Conservation (phyloP, 768 basidiomycete genomes). For the Scleroderma bovista region DNA sequence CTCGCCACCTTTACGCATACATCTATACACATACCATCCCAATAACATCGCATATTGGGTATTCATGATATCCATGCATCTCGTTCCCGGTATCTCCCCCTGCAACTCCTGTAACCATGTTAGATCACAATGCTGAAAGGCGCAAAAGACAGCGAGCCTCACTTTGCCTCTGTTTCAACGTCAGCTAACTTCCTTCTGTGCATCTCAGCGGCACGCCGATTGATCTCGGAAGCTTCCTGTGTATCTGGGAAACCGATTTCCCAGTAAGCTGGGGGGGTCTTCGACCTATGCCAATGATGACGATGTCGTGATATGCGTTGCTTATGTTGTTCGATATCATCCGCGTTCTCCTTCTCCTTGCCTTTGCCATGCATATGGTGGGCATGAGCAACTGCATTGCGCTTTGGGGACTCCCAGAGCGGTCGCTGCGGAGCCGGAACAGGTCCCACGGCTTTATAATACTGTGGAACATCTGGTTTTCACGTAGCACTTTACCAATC, state of each 20-base stretch:
- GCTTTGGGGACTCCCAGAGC: conserved; percentile 63
- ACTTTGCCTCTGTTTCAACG: conserved; percentile 57
- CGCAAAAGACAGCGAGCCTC: conserved; percentile 14
- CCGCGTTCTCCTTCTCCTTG: conserved; percentile 25
- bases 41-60: not conserved
- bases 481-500: not conserved
- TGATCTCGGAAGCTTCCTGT: conserved; percentile 75
- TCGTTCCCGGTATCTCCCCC: conserved; percentile 25
- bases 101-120: conserved; percentile 10
- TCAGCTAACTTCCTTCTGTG: conserved; percentile 55
- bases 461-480: conserved; percentile 38
- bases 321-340: conserved; percentile 49
- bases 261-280: conserved; percentile 87
- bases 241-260: conserved; percentile 86
- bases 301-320: conserved; percentile 69
- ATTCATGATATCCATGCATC: conserved; percentile 11
- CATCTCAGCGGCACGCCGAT: conserved; percentile 67
- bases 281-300: conserved; percentile 61
- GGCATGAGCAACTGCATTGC: conserved; percentile 9
- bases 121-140: not conserved
- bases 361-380: conserved; percentile 2
- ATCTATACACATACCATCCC: conserved; percentile 3
- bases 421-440: conserved; percentile 67
- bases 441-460: conserved; percentile 72
- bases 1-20: conserved; percentile 43